Base-by-base conservation (phyloP, 306 rosid species). In the Mucuna pruriens region DNA sequence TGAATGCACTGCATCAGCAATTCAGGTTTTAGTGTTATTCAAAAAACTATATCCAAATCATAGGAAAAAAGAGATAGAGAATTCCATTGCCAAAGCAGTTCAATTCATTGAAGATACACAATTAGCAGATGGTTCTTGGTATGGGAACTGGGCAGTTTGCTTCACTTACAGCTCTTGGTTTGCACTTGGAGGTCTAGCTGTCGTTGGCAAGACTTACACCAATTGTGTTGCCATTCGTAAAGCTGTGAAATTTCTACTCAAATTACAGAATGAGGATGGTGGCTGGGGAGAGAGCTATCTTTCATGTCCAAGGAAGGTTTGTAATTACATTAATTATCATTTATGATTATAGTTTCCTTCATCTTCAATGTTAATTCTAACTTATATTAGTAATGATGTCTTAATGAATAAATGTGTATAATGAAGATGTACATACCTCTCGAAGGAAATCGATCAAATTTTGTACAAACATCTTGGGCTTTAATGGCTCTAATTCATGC, bases 211-310 rank as follows among this genome's bases (percentile, higher is more conserved):
- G 66, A 90, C 85, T 23, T 90, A 75, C 71, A 22, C 23, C 51
- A 74, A 82, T 17, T 81, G 84, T 55, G 8, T 40, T 58, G 40
- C 91, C 11, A 76, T 87, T 20, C 85, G 85, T 9, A 88, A 64
- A 73, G 90, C 75, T 1, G 86, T 84, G 0, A 39, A 67, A 0
- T 90, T 90, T 78, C 78, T 90, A 26, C 87, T 90, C 13, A 45
- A n/a, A 17, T n/a, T 69, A 33, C 92, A 86, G 23, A 82, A 60
- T 20, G 76, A 85, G 0, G 76, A 90, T 33, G 94, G 94, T 34
- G 94, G 94, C 0, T 88, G 94, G 94, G 94, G 90, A 12, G 94
- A 90, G 49, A 87, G 94, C 39, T 87, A 85, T 72, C 74, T 81
- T 48, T 90, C 89, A 10, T 74, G 90, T 34, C 88, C 88, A 0